Conservation (phyloP, 2,329 filamentous ascomycete genomes). For the Teratosphaeria pseudoeucalypti region DNA sequence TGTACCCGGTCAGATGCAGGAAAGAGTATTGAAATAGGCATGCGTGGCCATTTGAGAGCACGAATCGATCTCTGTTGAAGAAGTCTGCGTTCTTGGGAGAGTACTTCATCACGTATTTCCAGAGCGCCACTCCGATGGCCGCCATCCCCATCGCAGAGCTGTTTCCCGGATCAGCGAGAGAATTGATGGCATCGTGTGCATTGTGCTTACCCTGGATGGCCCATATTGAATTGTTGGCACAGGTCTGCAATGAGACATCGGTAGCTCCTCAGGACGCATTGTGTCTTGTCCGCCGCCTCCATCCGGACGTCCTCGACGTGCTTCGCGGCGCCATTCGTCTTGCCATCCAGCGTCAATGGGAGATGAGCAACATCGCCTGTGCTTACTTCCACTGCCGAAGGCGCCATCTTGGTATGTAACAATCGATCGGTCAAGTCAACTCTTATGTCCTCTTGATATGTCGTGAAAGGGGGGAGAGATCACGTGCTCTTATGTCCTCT, state of each 20-base stretch:
- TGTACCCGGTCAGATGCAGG: conserved; percentile 42
- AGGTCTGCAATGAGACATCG: conserved; percentile 56
- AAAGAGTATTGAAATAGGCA: conserved; percentile 48
- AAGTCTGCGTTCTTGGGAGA: conserved; percentile 44
- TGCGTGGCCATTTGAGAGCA: conserved; percentile 51
- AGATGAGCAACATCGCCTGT: conserved; percentile 16
- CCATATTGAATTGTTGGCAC: conserved; percentile 59
- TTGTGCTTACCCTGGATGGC: conserved; percentile 52
- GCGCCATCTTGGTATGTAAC: conserved; percentile 37
- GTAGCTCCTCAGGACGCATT: conserved; percentile 48
- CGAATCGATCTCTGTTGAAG: conserved; percentile 54
- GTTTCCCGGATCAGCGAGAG: conserved; percentile 1
- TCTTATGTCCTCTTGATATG: not conserved
- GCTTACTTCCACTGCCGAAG: conserved; percentile 13
- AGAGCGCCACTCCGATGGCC: conserved; percentile 50
- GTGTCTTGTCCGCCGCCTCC: conserved; percentile 20
- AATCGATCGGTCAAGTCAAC: not conserved
- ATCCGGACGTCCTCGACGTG: conserved; percentile 11
- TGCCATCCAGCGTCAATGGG: conserved; percentile 16
- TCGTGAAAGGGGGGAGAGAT: not conserved
- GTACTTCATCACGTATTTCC: conserved; percentile 54
- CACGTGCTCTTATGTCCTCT: not conserved
- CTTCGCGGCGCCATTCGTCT: conserved; percentile 10
- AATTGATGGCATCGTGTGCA: not conserved
- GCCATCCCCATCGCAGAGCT: conserved; percentile 51